A percentile compares a stretch with the other conserved stretches of the same genome.
These are phyloP conservation scores for Kurtzmaniella fragi DNA, from an alignment of 805 yeast species.

Conservation along the genomic window DNA sequence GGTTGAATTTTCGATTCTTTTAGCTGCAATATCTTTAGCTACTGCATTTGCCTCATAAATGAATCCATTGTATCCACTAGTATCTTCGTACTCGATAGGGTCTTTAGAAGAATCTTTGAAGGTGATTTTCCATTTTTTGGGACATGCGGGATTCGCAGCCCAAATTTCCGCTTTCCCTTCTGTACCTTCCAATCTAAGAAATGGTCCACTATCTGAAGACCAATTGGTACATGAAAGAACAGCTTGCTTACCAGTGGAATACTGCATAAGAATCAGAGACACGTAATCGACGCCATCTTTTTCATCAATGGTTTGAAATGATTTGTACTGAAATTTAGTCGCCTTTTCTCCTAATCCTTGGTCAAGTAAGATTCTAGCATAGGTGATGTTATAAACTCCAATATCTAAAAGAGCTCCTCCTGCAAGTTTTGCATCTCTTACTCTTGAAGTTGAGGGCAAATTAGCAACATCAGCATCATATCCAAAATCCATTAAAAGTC, in stretches of 20 bases:
- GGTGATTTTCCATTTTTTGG: constrained; percentile 25
- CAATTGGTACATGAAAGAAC: constrained; percentile 28
- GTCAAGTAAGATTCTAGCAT: constrained; percentile 36
- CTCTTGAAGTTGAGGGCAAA: constrained; percentile 27
- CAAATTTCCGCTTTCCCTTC: constrained; percentile 26
- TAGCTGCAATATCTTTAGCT: constrained; percentile 39
- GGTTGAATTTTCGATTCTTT: constrained; percentile 28
- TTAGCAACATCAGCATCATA: constrained; percentile 27
- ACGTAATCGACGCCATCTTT: constrained; percentile 39
- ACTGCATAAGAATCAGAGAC: constrained; percentile 31
- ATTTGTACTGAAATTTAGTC: constrained; percentile 20
- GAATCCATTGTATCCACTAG: constrained; percentile 42
- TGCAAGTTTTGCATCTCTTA: constrained; percentile 42
- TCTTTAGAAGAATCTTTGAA: constrained; percentile 19
- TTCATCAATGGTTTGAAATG: constrained; percentile 29
- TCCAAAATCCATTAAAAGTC: constrained; percentile 41
- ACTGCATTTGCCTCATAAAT: constrained; percentile 54
- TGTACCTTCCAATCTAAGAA: constrained; percentile 29
- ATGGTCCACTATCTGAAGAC: constrained; percentile 22
- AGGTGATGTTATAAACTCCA: constrained; percentile 50
- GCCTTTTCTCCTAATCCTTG: constrained; percentile 24
- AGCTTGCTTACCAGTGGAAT: constrained; percentile 38
- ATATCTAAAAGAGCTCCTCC: constrained; percentile 56
- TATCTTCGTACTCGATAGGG: constrained; percentile 24
- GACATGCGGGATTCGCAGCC: constrained; percentile 29